These are phyloP conservation scores for Colletotrichum falcatum DNA, from an alignment of 2,329 filamentous ascomycete genomes.

Conservation along the genomic window DNA sequence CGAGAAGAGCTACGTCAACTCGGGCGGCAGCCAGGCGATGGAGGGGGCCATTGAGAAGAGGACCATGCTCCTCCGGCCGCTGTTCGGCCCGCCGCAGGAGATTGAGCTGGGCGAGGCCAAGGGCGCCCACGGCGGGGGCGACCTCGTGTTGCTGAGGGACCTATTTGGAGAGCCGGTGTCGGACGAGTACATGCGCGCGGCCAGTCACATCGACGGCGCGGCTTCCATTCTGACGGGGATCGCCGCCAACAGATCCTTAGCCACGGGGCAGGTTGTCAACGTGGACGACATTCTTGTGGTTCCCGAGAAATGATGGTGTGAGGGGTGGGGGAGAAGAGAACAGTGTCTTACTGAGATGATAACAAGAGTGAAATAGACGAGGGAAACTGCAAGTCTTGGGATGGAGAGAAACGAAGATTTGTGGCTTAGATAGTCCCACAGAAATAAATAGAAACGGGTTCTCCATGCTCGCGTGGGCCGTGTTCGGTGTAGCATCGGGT, in stretches of 20 bases:
- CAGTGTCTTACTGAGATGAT: neutral
- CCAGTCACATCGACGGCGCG: conserved; percentile 69
- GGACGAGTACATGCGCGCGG: conserved; percentile 66
- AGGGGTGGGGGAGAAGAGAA: neutral
- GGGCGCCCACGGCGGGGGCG: conserved; percentile 71
- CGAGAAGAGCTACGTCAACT: conserved; percentile 72
- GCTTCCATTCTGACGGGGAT: conserved; percentile 70
- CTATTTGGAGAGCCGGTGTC: conserved; percentile 65
- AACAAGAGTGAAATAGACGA: no score
- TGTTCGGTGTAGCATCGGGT: no score
- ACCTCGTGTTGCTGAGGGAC: conserved; percentile 67
- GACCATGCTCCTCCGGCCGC: conserved; percentile 61
- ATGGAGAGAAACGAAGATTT: neutral
- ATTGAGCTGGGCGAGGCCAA: conserved; percentile 63
- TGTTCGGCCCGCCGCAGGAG: conserved; percentile 68
- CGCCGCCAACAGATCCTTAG: conserved; percentile 68
- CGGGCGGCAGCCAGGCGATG: conserved; percentile 66
- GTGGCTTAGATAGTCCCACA: neutral
- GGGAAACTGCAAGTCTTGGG: neutral
- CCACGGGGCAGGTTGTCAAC: conserved; percentile 66
- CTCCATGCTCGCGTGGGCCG: neutral
- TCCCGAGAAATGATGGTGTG: conserved; percentile 42
- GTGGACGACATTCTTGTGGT: conserved; percentile 63
- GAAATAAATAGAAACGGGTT: neutral
- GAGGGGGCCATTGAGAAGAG: conserved; percentile 65